These are phyloP conservation scores for Lepraria neglecta DNA, from an alignment of 495 filamentous ascomycete species.

Conservation along the genomic window DNA sequence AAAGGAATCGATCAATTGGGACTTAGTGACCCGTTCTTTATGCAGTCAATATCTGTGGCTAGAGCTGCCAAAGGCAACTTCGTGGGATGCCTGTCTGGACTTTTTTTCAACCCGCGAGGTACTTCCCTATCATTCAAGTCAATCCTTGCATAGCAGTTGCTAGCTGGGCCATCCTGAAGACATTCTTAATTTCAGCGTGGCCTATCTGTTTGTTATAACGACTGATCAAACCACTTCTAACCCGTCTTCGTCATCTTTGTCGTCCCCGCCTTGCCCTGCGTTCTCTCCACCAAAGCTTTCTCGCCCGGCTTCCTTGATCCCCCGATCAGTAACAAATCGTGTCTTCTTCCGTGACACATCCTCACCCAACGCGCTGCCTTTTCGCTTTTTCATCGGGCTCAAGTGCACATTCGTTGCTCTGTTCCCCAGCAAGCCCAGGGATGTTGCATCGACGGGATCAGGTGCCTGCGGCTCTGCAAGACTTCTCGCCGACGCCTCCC, in stretches of 20 bases:
- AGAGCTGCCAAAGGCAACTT: too few relatives aligned
- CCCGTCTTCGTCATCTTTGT: slow-evolving; percentile 48
- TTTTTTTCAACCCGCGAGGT: too few relatives aligned
- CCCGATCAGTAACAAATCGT: slow-evolving; percentile 69
- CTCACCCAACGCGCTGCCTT: slow-evolving; percentile 33
- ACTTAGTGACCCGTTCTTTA: too few relatives aligned
- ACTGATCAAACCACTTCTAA: slow-evolving; percentile 48
- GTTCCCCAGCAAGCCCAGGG: slow-evolving; percentile 52
- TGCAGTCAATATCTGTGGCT: too few relatives aligned
- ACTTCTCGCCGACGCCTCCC: slow-evolving; percentile 5
- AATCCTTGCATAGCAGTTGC: background rate
- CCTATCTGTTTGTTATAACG: background rate
- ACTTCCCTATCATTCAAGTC: too few relatives aligned
- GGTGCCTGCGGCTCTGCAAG: slow-evolving; percentile 7
- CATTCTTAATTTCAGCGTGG: background rate
- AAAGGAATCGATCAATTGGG: too few relatives aligned
- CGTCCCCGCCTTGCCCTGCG: slow-evolving; percentile 31
- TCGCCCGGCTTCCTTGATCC: slow-evolving; percentile 67
- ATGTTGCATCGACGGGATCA: slow-evolving; percentile 37
- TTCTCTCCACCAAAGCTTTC: slow-evolving; percentile 59
- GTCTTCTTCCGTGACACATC: slow-evolving; percentile 62
- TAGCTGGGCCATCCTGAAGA: background rate
- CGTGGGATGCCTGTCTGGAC: too few relatives aligned
- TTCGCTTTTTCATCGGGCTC: slow-evolving; percentile 64
- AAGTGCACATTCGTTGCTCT: slow-evolving; percentile 57